Evolutionary conservation across 1,284 basidiomycete genomes (phyloP).

Genomic region (Heliocybe sulcata): DNA sequence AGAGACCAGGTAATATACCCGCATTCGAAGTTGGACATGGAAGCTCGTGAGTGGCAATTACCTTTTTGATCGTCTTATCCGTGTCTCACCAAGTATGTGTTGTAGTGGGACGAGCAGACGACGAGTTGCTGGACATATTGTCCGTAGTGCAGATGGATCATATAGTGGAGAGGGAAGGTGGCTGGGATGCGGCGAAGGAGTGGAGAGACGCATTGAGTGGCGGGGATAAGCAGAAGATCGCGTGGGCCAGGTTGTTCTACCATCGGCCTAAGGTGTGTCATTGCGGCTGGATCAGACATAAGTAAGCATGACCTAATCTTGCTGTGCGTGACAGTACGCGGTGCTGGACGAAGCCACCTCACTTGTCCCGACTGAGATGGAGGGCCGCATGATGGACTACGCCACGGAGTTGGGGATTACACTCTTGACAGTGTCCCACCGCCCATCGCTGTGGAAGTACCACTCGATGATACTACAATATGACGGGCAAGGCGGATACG

Average conservation of each 20-base stretch:
- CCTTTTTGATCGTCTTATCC: conserved; percentile 8
- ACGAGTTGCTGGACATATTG: conserved; percentile 70
- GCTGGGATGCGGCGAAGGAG: conserved; percentile 85
- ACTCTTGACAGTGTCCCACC: conserved; percentile 85
- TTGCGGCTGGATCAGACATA: not conserved
- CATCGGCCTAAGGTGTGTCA: conserved; percentile 78
- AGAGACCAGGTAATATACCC: conserved; percentile 92
- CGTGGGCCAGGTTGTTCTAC: conserved; percentile 96
- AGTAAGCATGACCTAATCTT: too few relatives aligned
- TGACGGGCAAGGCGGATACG: conserved; percentile 77
- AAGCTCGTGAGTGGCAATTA: conserved; percentile 58
- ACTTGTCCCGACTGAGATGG: conserved; percentile 89
- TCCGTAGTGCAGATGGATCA: conserved; percentile 80
- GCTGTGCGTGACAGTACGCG: conserved; percentile 73
- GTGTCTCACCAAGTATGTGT: conserved; percentile 2
- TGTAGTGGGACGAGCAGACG: conserved; percentile 66
- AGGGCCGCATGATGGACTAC: conserved; percentile 94
- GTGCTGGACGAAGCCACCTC: conserved; percentile 96
- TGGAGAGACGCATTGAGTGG: conserved; percentile 93
- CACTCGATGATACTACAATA: conserved; percentile 91
- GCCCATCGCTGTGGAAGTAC: conserved; percentile 93
- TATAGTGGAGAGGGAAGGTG: conserved; percentile 93
- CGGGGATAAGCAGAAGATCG: conserved; percentile 87
- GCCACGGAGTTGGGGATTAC: conserved; percentile 87
- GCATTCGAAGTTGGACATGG: conserved; percentile 75